Percentiles rank a stretch among this genome's conserved stretches.
Conservation (phyloP, 805 yeast species). For the Groenewaldozyma salmanticensis region DNA sequence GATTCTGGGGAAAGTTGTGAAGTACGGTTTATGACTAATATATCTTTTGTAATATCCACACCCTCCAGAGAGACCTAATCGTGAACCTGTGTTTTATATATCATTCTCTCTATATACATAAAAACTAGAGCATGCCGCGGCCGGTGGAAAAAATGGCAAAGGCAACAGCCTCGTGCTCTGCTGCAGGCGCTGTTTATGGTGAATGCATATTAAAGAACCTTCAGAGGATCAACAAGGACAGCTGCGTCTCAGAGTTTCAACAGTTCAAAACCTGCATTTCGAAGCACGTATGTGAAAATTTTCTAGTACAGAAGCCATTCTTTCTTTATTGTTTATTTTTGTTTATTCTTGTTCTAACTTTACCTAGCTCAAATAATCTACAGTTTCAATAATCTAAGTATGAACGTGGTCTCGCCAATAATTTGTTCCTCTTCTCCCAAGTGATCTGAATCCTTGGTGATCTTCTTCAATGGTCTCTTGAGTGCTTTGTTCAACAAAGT, state of each 20-base stretch:
- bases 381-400: conserved; percentile 65
- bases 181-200: conserved; percentile 12
- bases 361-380: conserved; percentile 2
- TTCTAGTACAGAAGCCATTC: too few relatives aligned
- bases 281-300: conserved; percentile 13
- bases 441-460: conserved; percentile 33
- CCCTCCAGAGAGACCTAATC: too few relatives aligned
- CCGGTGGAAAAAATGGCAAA: conserved; percentile 7
- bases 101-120: too few relatives aligned
- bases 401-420: conserved; percentile 63
- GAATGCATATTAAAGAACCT: conserved; percentile 13
- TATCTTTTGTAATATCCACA: too few relatives aligned
- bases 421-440: conserved; percentile 83
- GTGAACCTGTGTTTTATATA: too few relatives aligned
- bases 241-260: conserved; percentile 13
- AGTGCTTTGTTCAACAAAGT: conserved; percentile 70
- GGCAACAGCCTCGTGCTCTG: conserved; percentile 10
- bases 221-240: conserved; percentile 6
- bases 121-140: too few relatives aligned
- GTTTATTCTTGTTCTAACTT: not conserved
- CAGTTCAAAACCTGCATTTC: conserved; percentile 12
- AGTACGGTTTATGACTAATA: too few relatives aligned
- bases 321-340: too few relatives aligned
- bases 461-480: conserved; percentile 48
- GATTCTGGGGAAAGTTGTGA: too few relatives aligned